Base-by-base conservation (phyloP, 2,329 filamentous ascomycete genomes). In the Neophaeococcomyces mojaviensis region DNA sequence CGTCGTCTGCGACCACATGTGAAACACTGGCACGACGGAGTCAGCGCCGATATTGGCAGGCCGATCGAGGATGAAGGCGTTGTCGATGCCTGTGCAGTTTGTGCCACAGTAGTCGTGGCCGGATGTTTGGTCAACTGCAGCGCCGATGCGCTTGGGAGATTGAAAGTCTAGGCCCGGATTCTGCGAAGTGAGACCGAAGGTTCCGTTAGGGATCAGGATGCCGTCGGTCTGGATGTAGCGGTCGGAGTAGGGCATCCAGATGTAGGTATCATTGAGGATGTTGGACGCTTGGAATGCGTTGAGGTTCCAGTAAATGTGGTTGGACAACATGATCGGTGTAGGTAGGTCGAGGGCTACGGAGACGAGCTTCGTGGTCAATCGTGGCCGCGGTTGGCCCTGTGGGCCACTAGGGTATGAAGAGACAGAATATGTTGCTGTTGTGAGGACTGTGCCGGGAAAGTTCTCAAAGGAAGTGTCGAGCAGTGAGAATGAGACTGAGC, bases 11-110 rank as follows among this genome's bases (percentile, higher is more conserved):
- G 79, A 79, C 22, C 61, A 61, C 57, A 95, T 69, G 6, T 76
- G 78, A 0, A 88, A 81, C 2, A 78, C 68, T 16, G 64, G 63
- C 31, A 64, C 63, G 3, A 63, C 61, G 10, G 51, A 52, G 46
- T 59, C 55, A 6, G 58, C 58, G 20, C 56, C 51, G 34, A 52
- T 48, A 38, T 35, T 38, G 12, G 56, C 50, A 2, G 66, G 65
- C 15, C 68, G 65, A 50, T 73, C 70, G 30, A 73, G 55, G 39
- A 74, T 61, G 58, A 68, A 74, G 51, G 69, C 70, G 49, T 70
- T 72, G 74, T 90, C 88, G 64, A 94, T 94, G 22, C 90, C 90
- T 0, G 78, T 84, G 71, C 90, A 97, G 64, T 79, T 79, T 53
- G 73, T 76, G 13, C 88, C 89, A 61, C 90, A 96, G 67, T 90